Conservation (phyloP, 2,329 filamentous ascomycete genomes). For the Ophiosphaerella narmari region DNA sequence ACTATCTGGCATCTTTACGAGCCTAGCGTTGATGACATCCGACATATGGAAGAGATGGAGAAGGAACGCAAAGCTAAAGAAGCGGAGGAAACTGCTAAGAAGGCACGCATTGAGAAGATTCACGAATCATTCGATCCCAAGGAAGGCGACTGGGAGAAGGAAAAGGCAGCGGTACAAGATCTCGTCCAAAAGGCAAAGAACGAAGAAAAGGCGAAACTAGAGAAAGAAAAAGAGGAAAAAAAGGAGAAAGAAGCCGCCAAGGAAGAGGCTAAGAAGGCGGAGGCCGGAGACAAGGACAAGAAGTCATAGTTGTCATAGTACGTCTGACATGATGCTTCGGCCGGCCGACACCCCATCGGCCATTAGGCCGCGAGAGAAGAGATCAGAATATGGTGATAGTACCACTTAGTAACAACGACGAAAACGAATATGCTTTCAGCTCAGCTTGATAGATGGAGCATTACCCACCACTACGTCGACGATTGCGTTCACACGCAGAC, state of each 20-base stretch:
- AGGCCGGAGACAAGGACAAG: conserved; percentile 41
- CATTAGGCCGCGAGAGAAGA: not conserved
- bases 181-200: conserved; percentile 63
- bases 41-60: conserved; percentile 99
- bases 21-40: conserved; percentile 95
- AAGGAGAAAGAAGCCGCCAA: conserved; percentile 54
- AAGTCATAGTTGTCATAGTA: conserved; percentile 29
- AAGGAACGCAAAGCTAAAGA: conserved; percentile 79
- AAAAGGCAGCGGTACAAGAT: conserved; percentile 78
- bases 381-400: too few species aligned
- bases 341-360: not conserved
- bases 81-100: conserved; percentile 75
- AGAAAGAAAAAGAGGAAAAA: conserved; percentile 55
- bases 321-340: not conserved
- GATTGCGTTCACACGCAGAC: not conserved
- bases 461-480: not conserved
- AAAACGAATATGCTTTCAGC: too few species aligned
- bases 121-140: conserved; percentile 80
- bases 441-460: too few species aligned
- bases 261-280: conserved; percentile 33
- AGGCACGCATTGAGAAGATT: conserved; percentile 75
- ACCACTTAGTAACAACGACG: too few species aligned
- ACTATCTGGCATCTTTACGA: conserved; percentile 99
- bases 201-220: conserved; percentile 38
- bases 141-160: conserved; percentile 83